Conservation (phyloP, 768 basidiomycete species). For the Neoboletus subvelutipes region DNA sequence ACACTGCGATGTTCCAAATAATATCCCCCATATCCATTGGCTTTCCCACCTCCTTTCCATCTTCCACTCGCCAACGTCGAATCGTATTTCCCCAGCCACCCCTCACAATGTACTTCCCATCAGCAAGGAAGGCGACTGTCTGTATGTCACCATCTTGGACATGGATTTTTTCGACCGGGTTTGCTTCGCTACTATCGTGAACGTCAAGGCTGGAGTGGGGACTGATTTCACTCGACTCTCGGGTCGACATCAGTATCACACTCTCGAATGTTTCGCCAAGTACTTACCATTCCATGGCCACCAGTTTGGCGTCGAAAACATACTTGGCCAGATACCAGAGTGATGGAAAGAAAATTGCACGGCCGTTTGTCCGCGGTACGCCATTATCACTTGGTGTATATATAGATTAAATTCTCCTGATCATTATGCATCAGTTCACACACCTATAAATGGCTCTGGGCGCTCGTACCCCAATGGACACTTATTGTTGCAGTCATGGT, state of each 20-base stretch:
- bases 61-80: background rate
- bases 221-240: background rate
- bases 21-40: background rate
- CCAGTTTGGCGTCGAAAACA: background rate
- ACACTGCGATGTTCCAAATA: background rate
- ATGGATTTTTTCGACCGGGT: background rate
- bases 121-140: background rate
- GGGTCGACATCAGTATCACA: background rate
- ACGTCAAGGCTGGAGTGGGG: too few relatives aligned
- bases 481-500: background rate
- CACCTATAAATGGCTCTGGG: background rate
- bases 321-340: background rate
- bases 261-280: background rate
- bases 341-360: background rate
- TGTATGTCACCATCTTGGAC: background rate
- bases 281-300: background rate
- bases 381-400: too few relatives aligned
- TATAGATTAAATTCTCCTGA: background rate
- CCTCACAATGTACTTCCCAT: slow-evolving; percentile 1
- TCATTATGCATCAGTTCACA: background rate
- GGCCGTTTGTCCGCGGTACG: background rate
- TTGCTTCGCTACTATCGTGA: too few relatives aligned
- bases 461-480: background rate
- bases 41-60: background rate
- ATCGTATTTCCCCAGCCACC: background rate